Base-by-base conservation (phyloP, 768 basidiomycete genomes). In the Tricholoma furcatifolium region DNA sequence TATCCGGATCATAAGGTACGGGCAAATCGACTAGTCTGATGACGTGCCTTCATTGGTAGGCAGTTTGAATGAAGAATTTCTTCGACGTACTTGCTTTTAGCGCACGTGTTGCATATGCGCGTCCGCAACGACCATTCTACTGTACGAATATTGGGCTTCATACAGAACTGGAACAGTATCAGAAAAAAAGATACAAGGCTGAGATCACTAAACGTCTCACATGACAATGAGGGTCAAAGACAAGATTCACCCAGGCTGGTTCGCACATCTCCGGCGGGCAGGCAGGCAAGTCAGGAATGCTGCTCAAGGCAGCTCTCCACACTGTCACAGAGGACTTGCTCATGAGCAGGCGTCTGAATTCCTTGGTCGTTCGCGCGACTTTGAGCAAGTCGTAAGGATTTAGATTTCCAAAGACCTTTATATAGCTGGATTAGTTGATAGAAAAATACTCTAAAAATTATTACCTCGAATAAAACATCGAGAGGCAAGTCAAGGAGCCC, bases 391-490 rank as follows among this genome's bases (percentile, higher is more conserved):
- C 44, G n/a, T 18, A 21, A 9, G 44, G 51, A 14, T 40, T 21
- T 14, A 52, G 44, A 20, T 31, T 18, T 17, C 43, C 44, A 21
- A 40, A 47, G 6, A 52, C 46, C 51, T 48, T 53, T 43, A 31
- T 35, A 35, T 30, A 35, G 20, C 4, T n/a, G 4, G 17, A 23
- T 9, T n/a, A 8, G 17, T 36, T n/a, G n/a, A 4, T 17, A 4
- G 7, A 30, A 4, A 6, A 18, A 36, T 4, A 35, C 32, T 3
- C 2, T 30, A 36, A 38, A 5, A 7, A 34, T 43, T 43, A 57
- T 44, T 14, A 67, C 75, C 68, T 79, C 75, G 43, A 73, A 74
- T 15, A 77, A 62, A 23, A 77, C 58, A 52, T 78, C 76, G 27
- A 75, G 59, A 1, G 75, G 73, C 62, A 77, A 65, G 43, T 65